Conservation (phyloP, 768 basidiomycete species). For the Mycena galopus region DNA sequence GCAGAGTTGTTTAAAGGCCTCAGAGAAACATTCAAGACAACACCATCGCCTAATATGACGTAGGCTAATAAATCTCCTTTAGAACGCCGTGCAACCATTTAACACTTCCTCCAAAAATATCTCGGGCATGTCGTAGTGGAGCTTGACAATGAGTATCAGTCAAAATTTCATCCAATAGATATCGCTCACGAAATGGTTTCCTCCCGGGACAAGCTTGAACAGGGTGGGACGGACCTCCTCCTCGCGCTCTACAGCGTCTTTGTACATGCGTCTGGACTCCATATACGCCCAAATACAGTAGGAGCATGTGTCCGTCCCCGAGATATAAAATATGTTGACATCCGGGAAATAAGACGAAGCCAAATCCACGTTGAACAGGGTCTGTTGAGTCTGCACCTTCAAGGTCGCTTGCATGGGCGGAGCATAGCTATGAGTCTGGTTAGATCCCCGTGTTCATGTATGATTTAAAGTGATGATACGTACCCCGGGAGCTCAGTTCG, state of each 20-base stretch:
- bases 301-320: constrained; percentile 4
- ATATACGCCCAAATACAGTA: constrained; percentile 27
- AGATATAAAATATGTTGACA: constrained; percentile 15
- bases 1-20: too few species aligned
- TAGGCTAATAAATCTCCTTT: too few species aligned
- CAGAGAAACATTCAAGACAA: too few species aligned
- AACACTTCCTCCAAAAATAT: background rate
- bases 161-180: background rate
- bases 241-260: background rate
- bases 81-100: too few species aligned
- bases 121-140: constrained; percentile 18
- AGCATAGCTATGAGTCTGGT: background rate
- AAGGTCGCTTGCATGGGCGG: constrained; percentile 14
- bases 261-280: background rate
- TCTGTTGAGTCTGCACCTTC: constrained; percentile 3
- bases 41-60: too few species aligned
- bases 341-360: constrained; percentile 20
- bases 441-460: background rate
- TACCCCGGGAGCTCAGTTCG: constrained; percentile 17
- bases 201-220: constrained; percentile 14
- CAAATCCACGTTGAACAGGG: background rate
- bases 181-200: constrained; percentile 19
- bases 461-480: background rate
- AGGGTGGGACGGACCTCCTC: constrained; percentile 1
- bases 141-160: background rate